Evolutionary conservation across 306 rosid species (phyloP).

Genomic region (Lithocarpus polystachyus): DNA sequence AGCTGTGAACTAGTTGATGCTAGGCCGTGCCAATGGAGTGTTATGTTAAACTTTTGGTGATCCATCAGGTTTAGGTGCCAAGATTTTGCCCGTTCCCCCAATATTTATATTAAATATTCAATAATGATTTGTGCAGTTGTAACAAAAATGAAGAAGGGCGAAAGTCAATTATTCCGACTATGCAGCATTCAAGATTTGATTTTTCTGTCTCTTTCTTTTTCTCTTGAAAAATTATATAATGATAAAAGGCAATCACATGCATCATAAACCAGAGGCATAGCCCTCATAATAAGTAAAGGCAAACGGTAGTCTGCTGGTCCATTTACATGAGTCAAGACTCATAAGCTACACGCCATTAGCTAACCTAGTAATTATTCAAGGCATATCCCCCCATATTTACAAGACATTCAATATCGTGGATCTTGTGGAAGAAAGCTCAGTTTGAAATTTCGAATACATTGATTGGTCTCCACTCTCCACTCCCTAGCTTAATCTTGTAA

Average conservation of each 20-base stretch:
- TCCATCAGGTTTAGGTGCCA: background rate
- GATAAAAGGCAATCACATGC: background rate
- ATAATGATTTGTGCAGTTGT: background rate
- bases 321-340: too few species aligned
- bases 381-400: too few species aligned
- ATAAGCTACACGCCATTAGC: too few species aligned
- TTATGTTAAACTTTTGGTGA: background rate
- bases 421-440: too few species aligned
- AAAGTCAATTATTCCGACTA: too few species aligned
- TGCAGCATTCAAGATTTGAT: background rate
- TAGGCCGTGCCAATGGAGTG: background rate
- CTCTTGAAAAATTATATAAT: too few species aligned
- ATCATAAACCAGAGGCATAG: background rate
- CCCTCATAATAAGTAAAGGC: background rate
- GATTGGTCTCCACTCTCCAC: too few species aligned
- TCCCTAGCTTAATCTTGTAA: too few species aligned
- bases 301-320: too few species aligned
- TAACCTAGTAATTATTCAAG: too few species aligned
- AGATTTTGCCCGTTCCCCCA: background rate
- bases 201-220: background rate
- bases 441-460: too few species aligned
- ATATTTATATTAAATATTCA: background rate
- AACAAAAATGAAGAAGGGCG: background rate
- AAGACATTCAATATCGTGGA: too few species aligned
- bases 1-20: constrained; percentile 41